A percentile compares a stretch with the other conserved stretches of the same genome.
These are phyloP conservation scores for Diaporthe citrichinensis DNA, from an alignment of 2,329 filamentous ascomycete genomes.

Conservation along the genomic window DNA sequence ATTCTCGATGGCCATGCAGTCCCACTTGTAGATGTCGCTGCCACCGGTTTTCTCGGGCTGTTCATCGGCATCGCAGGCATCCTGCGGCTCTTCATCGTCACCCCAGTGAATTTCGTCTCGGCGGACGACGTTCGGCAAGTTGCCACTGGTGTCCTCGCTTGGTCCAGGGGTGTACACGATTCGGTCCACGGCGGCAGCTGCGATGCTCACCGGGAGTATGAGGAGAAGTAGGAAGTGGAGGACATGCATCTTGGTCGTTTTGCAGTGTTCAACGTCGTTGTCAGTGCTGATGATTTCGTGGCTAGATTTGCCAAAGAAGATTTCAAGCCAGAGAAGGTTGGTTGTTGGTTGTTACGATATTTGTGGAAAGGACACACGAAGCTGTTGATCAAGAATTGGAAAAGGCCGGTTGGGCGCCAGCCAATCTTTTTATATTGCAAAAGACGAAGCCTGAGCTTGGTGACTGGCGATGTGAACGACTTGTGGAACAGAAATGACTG, in stretches of 20 bases:
- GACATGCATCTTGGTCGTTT: neutral
- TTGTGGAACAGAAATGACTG: neutral
- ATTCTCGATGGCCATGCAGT: neutral
- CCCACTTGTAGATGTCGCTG: neutral
- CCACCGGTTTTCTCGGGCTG: neutral
- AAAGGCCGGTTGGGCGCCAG: no score
- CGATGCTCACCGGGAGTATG: neutral
- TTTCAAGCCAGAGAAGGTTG: fast-evolving
- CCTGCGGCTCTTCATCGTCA: neutral
- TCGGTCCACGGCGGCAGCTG: neutral
- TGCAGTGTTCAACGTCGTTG: neutral
- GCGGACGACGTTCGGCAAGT: neutral
- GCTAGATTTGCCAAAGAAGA: neutral
- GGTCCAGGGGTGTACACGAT: neutral
- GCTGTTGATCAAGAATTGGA: no score
- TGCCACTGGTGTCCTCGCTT: neutral
- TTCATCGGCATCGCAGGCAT: neutral
- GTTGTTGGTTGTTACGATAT: neutral
- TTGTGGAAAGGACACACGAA: neutral
- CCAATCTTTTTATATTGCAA: neutral
- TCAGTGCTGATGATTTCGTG: neutral
- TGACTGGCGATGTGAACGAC: neutral
- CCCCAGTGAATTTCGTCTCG: neutral
- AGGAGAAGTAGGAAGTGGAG: neutral
- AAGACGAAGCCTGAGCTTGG: no score